Base-by-base conservation (phyloP, 768 basidiomycete species). In the Austroboletus festivus region DNA sequence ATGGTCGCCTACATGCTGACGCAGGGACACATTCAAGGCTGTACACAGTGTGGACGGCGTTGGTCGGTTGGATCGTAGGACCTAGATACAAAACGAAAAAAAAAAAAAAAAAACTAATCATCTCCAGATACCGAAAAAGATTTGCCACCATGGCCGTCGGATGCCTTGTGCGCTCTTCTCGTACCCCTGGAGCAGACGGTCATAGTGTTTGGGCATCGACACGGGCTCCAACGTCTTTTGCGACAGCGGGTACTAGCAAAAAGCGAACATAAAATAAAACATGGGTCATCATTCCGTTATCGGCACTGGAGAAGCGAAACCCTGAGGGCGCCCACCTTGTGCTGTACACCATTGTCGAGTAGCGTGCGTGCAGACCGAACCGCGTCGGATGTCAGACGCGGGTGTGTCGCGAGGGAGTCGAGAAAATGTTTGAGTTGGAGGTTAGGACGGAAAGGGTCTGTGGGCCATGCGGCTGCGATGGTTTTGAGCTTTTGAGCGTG, bases 141-240 rank as follows among this genome's bases (percentile, higher is more conserved):
- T 69, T 64, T 91, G 89, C 89, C 89, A 91, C 84, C 84, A 83
- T 3, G 89, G 86, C 46, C 89, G 72, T 28, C 77, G 77, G 38
- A 89, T 85, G n/a, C 89, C 89, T 58, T 82, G 72, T 11, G 81
- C 77, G 56, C 85, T 86, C 68, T 85, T 86, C 50, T 88, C 81
- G 52, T 84, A 81, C 5, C 81, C 89, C 56, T 87, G 85, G 1
- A 80, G 73, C 9, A 92, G 76, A 21, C 85, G 79, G 38, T 81
- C 74, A 57, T 92, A 92, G 67, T 92, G 81, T 44, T 73, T 68
- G 22, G 88, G 87, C 66, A 78, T 79, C 5, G 88, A 88, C 11
- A 81, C 78, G 4, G 89, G 89, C 41, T 76, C 73, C 45, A 88
- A 63, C 34, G 76, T 85, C 60, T 75, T 82, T 37, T 77, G 71